Evolutionary conservation across 495 filamentous ascomycete genomes (phyloP), one percentile per base, ranked within the genome.

Genomic region (Aspergillus hancockii): DNA sequence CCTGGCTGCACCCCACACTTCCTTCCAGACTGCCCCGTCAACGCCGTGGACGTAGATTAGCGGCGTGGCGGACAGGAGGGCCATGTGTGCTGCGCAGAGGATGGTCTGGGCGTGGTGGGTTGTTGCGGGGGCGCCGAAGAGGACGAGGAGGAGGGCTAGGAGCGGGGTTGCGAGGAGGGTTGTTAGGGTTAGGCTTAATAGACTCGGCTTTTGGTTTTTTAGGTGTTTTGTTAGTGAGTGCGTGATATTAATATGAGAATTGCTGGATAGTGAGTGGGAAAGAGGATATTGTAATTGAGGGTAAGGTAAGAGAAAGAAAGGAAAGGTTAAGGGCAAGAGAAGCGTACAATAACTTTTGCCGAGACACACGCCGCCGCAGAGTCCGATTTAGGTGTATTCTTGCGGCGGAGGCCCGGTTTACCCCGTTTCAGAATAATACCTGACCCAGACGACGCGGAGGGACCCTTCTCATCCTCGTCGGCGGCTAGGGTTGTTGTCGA

Each of bases 91-190:
- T 2, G 90, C 90, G 71, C 84, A 87, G 30, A 97, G 84, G 32
- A 90, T 54, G 3, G 93, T 98, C 47, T 96, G 86, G 10, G 76
- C 52, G 53, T 89, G 76, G 68, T 97, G 92, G 0, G 92, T 93
- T 18, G 91, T 92, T 53, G 94, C 70, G 0, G 94, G 94, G 14
- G 93, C 94, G 59, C 94, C 95, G 74, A 97, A 93, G 54, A 97
- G 85, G 67, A 98, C 79, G 62, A 95, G 80, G 22, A 86, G 67
- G 55, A 81, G 70, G 61, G 86, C 76, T 30, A 95, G 75, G 47
- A 84, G 65, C 22, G 87, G 87, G 0, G 84, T 82, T 16, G 83
- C 81, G 54, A 96, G 78, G 40, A 90, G 68, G 58, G 88, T 71
- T 40, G 88, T 83, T 14, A 92, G 76, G 52, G 89, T 65, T 40